These are phyloP conservation scores for Tausonia pullulans DNA, from an alignment of 1,284 basidiomycete species.

Conservation along the genomic window DNA sequence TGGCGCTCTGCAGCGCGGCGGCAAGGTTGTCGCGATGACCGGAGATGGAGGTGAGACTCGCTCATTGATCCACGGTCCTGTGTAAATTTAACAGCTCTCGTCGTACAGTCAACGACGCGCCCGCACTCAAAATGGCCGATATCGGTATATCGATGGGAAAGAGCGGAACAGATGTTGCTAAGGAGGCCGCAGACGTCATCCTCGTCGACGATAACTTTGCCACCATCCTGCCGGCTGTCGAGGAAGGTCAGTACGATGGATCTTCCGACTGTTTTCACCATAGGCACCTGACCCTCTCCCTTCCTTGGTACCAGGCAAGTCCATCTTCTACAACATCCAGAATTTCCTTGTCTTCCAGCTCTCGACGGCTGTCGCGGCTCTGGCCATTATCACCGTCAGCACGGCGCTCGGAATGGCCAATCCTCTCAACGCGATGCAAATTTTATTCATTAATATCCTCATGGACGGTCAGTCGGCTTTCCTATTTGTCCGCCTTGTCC, in stretches of 20 bases:
- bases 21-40: constrained; percentile 91
- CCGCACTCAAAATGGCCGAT: constrained; percentile 93
- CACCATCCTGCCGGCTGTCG: constrained; percentile 84
- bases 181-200: constrained; percentile 94
- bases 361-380: constrained; percentile 86
- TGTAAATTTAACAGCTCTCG: neutral
- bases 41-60: constrained; percentile 65
- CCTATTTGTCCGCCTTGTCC: neutral
- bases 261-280: neutral
- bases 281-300: neutral
- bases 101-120: constrained; percentile 79
- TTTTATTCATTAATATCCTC: constrained; percentile 95
- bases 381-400: constrained; percentile 87
- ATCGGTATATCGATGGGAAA: constrained; percentile 97
- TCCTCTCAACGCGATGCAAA: constrained; percentile 96
- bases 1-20: constrained; percentile 77
- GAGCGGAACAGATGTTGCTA: constrained; percentile 93
- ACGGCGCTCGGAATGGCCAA: constrained; percentile 80
- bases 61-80: constrained; percentile 6
- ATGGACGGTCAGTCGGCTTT: constrained; percentile 67
- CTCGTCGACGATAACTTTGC: constrained; percentile 96
- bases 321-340: constrained; percentile 97
- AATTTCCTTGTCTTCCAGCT: constrained; percentile 96
- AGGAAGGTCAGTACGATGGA: constrained; percentile 57
- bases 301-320: constrained; percentile 52